Evolutionary conservation across 2,329 filamentous ascomycete species (phyloP).

Genomic region (Aspergillus phoenicis): DNA sequence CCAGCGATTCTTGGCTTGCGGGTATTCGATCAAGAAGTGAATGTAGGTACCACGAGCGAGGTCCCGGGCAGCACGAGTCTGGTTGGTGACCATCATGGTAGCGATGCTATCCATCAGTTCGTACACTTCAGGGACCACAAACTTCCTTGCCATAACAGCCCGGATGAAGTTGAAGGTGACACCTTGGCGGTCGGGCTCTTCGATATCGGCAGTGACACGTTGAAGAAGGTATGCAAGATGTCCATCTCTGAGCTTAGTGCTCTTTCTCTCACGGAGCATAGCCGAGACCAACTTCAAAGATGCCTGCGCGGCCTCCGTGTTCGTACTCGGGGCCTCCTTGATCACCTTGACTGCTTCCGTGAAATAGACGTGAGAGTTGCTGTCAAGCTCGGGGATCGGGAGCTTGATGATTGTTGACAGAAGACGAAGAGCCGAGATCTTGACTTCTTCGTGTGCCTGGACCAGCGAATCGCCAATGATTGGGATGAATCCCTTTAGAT

Average conservation of each 20-base stretch:
- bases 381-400: slow-evolving; percentile 69
- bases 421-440: slow-evolving; percentile 83
- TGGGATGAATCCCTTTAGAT: slow-evolving; percentile 82
- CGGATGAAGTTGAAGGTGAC: slow-evolving; percentile 93
- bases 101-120: slow-evolving; percentile 88
- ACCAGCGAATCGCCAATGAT: slow-evolving; percentile 86
- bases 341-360: slow-evolving; percentile 83
- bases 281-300: slow-evolving; percentile 85
- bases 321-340: slow-evolving; percentile 74
- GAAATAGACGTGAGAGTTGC: slow-evolving; percentile 74
- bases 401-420: slow-evolving; percentile 83
- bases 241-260: slow-evolving; percentile 74
- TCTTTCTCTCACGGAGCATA: slow-evolving; percentile 77
- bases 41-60: slow-evolving; percentile 87
- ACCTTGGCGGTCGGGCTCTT: slow-evolving; percentile 88
- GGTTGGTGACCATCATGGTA: slow-evolving; percentile 93
- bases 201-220: slow-evolving; percentile 83
- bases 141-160: slow-evolving; percentile 78
- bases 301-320: slow-evolving; percentile 81
- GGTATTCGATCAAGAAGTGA: slow-evolving; percentile 92
- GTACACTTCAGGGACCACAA: slow-evolving; percentile 86
- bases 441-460: slow-evolving; percentile 86
- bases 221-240: slow-evolving; percentile 81
- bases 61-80: slow-evolving; percentile 84
- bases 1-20: slow-evolving; percentile 87